These are phyloP conservation scores for Aciculosporium take DNA, from an alignment of 2,329 filamentous ascomycete genomes.

Conservation along the genomic window DNA sequence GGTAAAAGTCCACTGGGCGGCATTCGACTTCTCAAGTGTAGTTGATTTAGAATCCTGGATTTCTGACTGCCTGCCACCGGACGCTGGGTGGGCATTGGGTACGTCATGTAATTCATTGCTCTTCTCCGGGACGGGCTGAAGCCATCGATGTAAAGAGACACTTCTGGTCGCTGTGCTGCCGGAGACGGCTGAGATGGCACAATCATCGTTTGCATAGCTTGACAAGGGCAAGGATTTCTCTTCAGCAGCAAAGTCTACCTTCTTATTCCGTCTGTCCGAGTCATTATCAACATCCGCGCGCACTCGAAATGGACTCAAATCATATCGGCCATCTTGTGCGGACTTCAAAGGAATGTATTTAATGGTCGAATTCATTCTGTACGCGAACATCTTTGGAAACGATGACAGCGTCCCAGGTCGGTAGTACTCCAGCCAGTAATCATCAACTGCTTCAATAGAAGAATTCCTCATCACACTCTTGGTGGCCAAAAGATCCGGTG, in stretches of 20 bases:
- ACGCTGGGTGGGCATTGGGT: background rate
- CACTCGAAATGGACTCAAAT: slow-evolving; percentile 78
- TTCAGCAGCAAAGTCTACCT: slow-evolving; percentile 58
- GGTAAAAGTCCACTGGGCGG: slow-evolving; percentile 77
- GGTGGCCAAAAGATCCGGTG: slow-evolving; percentile 34
- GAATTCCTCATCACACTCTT: slow-evolving; percentile 25
- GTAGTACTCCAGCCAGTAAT: slow-evolving; percentile 98
- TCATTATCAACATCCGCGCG: slow-evolving; percentile 50
- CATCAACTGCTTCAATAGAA: slow-evolving; percentile 55
- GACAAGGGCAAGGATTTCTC: slow-evolving; percentile 35
- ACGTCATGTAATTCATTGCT: slow-evolving; percentile 8
- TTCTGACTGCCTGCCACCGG: slow-evolving; percentile 1
- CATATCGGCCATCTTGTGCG: slow-evolving; percentile 58
- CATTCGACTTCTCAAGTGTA: slow-evolving; percentile 59
- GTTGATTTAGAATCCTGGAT: slow-evolving; percentile 37
- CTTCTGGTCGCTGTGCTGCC: slow-evolving; percentile 27
- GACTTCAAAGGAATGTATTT: slow-evolving; percentile 67
- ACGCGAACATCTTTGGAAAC: slow-evolving; percentile 83
- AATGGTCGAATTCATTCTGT: slow-evolving; percentile 79
- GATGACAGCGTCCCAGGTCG: slow-evolving; percentile 76
- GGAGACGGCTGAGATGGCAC: slow-evolving; percentile 24
- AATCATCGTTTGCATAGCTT: slow-evolving; percentile 22
- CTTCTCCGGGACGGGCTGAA: slow-evolving; percentile 34
- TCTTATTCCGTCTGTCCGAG: slow-evolving; percentile 43
- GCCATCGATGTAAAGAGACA: slow-evolving; percentile 46